These are phyloP conservation scores for Rhodotorula sp. DNA, from an alignment of 1,284 basidiomycete genomes.

Conservation along the genomic window DNA sequence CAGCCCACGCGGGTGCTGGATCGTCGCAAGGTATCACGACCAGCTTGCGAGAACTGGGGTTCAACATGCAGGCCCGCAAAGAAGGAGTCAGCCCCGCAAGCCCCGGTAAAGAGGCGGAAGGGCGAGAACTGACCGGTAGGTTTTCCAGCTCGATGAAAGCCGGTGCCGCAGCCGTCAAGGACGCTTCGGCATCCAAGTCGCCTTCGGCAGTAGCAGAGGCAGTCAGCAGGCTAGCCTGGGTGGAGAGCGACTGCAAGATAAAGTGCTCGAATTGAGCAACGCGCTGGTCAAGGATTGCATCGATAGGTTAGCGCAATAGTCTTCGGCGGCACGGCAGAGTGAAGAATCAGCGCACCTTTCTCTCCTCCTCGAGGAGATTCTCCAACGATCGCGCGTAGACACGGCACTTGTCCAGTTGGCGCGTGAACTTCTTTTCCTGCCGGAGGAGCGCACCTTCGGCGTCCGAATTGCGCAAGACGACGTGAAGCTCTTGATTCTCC, in stretches of 20 bases:
- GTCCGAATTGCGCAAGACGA: conserved; percentile 31
- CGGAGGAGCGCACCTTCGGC: conserved; percentile 53
- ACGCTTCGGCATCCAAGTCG: background rate
- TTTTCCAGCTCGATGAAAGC: background rate
- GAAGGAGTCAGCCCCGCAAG: background rate
- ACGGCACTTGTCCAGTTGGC: conserved; percentile 60
- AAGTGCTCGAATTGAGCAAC: conserved; percentile 39
- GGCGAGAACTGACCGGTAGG: background rate
- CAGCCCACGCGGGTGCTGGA: background rate
- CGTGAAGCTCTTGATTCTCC: conserved; percentile 41
- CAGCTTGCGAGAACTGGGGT: background rate
- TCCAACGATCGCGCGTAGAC: conserved; percentile 59
- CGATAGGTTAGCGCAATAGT: background rate
- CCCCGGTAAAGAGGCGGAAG: background rate
- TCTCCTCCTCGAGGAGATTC: conserved; percentile 52
- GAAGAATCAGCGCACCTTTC: conserved; percentile 32
- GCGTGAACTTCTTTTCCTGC: conserved; percentile 58
- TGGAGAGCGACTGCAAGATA: conserved; percentile 28
- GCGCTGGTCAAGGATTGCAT: conserved; percentile 11
- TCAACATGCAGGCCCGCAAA: background rate
- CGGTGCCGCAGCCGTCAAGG: background rate
- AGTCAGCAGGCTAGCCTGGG: background rate
- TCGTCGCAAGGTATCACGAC: background rate
- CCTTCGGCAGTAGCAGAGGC: background rate
- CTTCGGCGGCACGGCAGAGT: too few relatives aligned